Evolutionary conservation across 495 filamentous ascomycete genomes (phyloP).

Genomic region (Talaromyces thailandensis): DNA sequence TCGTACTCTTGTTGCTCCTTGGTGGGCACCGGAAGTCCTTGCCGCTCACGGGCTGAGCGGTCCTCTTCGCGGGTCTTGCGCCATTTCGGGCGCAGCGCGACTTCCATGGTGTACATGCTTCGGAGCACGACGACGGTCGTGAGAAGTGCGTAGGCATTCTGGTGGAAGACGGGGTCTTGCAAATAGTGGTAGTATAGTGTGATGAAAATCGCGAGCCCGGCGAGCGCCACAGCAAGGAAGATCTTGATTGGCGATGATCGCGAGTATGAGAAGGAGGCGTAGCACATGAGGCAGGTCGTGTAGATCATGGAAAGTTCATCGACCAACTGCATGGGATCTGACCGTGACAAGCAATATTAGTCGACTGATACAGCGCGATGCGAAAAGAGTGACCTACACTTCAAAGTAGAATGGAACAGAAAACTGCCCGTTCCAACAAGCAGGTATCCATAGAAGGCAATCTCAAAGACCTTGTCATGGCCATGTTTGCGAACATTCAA

Average conservation of each 20-base stretch:
- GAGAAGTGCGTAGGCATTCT: constrained; percentile 77
- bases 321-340: constrained; percentile 95
- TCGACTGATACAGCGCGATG: neutral
- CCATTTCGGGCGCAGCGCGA: constrained; percentile 53
- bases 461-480: constrained; percentile 64
- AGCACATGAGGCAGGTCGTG: constrained; percentile 89
- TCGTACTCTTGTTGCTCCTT: constrained; percentile 37
- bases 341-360: constrained; percentile 13
- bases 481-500: constrained; percentile 57
- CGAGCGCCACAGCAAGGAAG: constrained; percentile 50
- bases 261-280: constrained; percentile 74
- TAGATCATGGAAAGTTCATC: constrained; percentile 98
- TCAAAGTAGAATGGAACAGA: constrained; percentile 72
- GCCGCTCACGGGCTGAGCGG: constrained; percentile 26
- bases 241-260: constrained; percentile 44
- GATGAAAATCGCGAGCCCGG: constrained; percentile 65
- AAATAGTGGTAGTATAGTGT: constrained; percentile 91
- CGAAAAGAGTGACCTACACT: constrained; percentile 45
- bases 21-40: constrained; percentile 29
- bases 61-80: constrained; percentile 36
- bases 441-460: constrained; percentile 65
- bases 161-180: constrained; percentile 88
- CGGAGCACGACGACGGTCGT: constrained; percentile 69
- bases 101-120: constrained; percentile 87
- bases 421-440: constrained; percentile 77